Evolutionary conservation across 805 yeast species (phyloP).

Genomic region (Ogataea glucozyma): DNA sequence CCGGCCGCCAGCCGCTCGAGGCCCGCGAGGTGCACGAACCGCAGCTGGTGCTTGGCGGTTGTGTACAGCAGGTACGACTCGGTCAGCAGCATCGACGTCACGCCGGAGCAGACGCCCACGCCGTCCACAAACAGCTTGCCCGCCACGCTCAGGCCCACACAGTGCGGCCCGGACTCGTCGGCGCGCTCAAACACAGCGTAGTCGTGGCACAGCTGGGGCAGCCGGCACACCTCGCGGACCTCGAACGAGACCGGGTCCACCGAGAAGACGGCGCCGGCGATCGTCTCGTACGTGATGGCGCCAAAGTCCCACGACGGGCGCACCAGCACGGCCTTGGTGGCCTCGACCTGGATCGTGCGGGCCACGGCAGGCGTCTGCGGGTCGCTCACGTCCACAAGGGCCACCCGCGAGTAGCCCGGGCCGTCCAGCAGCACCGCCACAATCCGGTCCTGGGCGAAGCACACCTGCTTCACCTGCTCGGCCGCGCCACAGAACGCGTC

Average conservation of each 20-base stretch:
- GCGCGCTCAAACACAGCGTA: constrained; percentile 45
- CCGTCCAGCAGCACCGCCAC: constrained; percentile 65
- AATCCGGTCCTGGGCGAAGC: constrained; percentile 50
- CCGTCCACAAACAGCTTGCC: constrained; percentile 75
- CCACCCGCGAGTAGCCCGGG: constrained; percentile 49
- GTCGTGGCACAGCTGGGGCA: constrained; percentile 72
- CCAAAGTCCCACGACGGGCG: constrained; percentile 56
- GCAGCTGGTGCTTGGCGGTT: constrained; percentile 81
- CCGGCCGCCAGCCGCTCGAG: too few species aligned
- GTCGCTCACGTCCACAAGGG: constrained; percentile 49
- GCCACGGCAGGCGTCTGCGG: constrained; percentile 41
- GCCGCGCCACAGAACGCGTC: constrained; percentile 38
- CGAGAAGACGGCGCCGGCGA: constrained; percentile 59
- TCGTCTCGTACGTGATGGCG: constrained; percentile 55
- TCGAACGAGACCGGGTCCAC: constrained; percentile 37
- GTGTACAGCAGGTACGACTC: constrained; percentile 77
- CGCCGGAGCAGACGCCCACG: constrained; percentile 63
- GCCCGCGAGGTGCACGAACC: constrained; percentile 85
- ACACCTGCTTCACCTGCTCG: constrained; percentile 63
- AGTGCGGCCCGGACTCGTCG: constrained; percentile 31
- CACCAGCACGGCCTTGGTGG: constrained; percentile 53
- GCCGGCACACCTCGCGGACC: constrained; percentile 40
- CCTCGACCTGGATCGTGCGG: constrained; percentile 44
- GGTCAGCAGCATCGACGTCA: constrained; percentile 77
- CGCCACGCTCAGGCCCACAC: constrained; percentile 72